Conservation (phyloP, 371 early-diverging fungal genomes). For the Amoeboradix gromovi region DNA sequence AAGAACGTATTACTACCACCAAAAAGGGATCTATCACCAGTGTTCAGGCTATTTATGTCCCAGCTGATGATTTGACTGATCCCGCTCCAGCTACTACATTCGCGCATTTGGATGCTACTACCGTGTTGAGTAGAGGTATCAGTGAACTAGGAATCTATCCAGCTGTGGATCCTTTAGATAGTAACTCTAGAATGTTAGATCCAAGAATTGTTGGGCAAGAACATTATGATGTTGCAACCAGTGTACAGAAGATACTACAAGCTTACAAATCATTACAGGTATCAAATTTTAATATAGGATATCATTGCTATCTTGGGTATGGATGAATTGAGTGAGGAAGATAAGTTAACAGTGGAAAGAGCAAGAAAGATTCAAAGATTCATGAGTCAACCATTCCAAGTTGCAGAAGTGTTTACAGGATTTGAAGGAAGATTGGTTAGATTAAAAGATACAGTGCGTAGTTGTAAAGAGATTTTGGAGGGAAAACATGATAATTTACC, state of each 20-base stretch:
- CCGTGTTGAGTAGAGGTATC: constrained; percentile 88
- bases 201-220: constrained; percentile 81
- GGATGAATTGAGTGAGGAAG: constrained; percentile 90
- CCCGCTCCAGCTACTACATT: constrained; percentile 95
- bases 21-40: constrained; percentile 97
- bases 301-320: constrained; percentile 20
- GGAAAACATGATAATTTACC: constrained; percentile 82
- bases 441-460: constrained; percentile 72
- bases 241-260: constrained; percentile 79
- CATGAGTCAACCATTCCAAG: constrained; percentile 91
- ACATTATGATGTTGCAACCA: constrained; percentile 79
- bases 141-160: constrained; percentile 96
- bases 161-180: constrained; percentile 93
- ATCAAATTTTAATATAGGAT: constrained; percentile 16
- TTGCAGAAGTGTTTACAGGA: constrained; percentile 90
- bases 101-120: constrained; percentile 94
- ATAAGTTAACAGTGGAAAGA: constrained; percentile 84
- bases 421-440: constrained; percentile 77
- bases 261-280: constrained; percentile 77
- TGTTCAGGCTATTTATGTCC: constrained; percentile 88
- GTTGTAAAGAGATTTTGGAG: constrained; percentile 78
- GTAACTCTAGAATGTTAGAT: constrained; percentile 88
- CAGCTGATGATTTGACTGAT: constrained; percentile 96
- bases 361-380: constrained; percentile 58
- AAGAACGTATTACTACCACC: constrained; percentile 96